Percentiles rank a stretch among this genome's conserved stretches.
These are phyloP conservation scores for Colletotrichum destructivum DNA, from an alignment of 2,329 filamentous ascomycete species.

Conservation along the genomic window DNA sequence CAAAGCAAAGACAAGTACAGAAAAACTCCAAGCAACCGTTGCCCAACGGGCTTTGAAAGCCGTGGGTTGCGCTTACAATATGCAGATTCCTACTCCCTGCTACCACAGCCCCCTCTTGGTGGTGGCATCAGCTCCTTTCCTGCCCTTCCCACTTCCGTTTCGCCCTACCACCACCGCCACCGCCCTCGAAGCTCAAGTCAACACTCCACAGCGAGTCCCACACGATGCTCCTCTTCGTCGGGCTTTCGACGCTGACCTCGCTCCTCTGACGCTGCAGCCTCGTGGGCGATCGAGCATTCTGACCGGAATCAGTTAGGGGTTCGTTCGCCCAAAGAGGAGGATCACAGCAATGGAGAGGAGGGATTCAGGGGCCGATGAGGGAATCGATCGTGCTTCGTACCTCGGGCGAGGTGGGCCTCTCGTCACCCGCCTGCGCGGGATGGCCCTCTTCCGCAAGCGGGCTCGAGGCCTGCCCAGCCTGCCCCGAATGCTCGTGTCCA, in stretches of 20 bases:
- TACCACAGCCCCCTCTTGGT: neutral
- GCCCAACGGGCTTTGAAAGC: neutral
- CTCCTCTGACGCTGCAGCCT: constrained; percentile 58
- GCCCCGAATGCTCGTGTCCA: constrained; percentile 29
- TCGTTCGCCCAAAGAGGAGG: constrained; percentile 43
- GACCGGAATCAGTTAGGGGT: constrained; percentile 50
- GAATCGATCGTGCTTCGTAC: constrained; percentile 68
- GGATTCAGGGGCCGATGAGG: constrained; percentile 62
- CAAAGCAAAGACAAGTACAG: constrained; percentile 8
- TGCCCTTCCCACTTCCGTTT: constrained; percentile 29
- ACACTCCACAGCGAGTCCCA: constrained; percentile 76
- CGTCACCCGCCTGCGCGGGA: constrained; percentile 32
- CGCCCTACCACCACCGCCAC: constrained; percentile 18
- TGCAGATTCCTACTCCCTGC: neutral
- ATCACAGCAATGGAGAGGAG: neutral
- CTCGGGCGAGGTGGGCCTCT: constrained; percentile 55
- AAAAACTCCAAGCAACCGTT: constrained; percentile 10
- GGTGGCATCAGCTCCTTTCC: neutral
- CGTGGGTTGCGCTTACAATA: neutral
- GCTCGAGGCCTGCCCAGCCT: constrained; percentile 19
- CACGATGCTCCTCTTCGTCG: constrained; percentile 68
- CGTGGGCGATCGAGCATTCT: constrained; percentile 39
- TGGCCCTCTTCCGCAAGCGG: constrained; percentile 29
- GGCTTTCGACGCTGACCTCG: constrained; percentile 53
- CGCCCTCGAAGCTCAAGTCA: constrained; percentile 70